These are phyloP conservation scores for Climacium dendroides DNA, from an alignment of 225 moss, liverwort and hornwort genomes.

Conservation along the genomic window DNA sequence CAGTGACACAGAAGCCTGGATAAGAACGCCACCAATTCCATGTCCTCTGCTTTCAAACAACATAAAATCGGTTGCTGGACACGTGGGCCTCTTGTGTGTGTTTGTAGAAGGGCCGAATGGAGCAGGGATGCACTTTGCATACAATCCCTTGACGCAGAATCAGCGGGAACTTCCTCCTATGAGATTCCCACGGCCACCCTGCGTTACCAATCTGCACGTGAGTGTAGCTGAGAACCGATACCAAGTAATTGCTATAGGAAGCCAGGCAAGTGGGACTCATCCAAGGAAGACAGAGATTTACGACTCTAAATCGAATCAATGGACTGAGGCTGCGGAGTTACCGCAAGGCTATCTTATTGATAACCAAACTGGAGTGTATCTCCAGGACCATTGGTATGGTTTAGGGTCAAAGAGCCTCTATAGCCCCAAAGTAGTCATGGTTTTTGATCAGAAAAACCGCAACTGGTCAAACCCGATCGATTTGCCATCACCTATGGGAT, in stretches of 20 bases:
- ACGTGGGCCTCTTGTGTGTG: neutral
- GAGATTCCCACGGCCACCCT: neutral
- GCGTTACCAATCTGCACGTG: neutral
- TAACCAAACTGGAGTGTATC: neutral
- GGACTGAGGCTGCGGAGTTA: neutral
- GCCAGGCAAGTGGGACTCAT: neutral
- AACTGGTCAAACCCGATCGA: neutral
- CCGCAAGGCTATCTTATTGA: neutral
- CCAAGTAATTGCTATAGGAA: neutral
- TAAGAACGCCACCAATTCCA: neutral
- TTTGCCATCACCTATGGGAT: neutral
- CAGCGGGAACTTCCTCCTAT: neutral
- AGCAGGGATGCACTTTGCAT: neutral
- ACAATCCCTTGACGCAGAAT: neutral
- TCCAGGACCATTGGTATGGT: neutral
- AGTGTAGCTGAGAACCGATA: neutral
- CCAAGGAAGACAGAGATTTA: neutral
- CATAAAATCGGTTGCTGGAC: neutral
- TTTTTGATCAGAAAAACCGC: neutral
- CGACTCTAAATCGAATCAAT: neutral
- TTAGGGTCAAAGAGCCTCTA: neutral
- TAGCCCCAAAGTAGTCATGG: neutral
- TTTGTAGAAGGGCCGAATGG: neutral
- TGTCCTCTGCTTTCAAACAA: neutral
- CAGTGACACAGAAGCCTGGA: neutral